These are phyloP conservation scores for Castanospermum australe DNA, from an alignment of 306 rosid genomes.

Conservation along the genomic window DNA sequence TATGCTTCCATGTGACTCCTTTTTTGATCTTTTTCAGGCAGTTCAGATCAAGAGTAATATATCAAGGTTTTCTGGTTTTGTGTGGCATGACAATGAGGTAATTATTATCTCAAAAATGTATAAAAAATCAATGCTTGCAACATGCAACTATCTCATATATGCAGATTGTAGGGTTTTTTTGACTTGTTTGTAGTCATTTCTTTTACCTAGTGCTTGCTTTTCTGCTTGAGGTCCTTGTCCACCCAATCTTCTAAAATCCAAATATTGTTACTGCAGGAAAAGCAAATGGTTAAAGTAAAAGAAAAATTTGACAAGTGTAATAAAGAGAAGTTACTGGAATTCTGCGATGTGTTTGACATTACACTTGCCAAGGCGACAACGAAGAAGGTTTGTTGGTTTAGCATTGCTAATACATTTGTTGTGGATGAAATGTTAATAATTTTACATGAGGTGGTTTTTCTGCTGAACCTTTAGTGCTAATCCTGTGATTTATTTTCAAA, in stretches of 20 bases:
- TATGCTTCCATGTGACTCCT: constrained; percentile 18
- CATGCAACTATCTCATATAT: neutral
- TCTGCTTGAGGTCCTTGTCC: constrained; percentile 6
- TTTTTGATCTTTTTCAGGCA: constrained; percentile 60
- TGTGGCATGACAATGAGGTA: constrained; percentile 91
- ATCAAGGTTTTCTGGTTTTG: constrained; percentile 94
- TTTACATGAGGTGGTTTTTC: neutral
- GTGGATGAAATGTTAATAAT: neutral
- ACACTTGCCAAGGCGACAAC: constrained; percentile 62
- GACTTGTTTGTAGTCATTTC: neutral
- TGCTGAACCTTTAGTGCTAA: neutral
- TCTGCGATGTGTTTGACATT: constrained; percentile 81
- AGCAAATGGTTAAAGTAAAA: constrained; percentile 80
- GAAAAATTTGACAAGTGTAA: constrained; percentile 89
- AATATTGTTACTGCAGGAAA: constrained; percentile 61
- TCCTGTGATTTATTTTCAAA: neutral
- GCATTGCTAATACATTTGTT: constrained; percentile 12
- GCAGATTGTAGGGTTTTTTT: neutral
- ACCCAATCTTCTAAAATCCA: constrained; percentile 16
- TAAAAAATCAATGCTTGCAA: neutral
- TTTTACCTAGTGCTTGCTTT: neutral
- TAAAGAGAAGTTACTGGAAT: constrained; percentile 88
- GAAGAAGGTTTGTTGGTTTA: constrained; percentile 68
- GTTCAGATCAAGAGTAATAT: constrained; percentile 84
- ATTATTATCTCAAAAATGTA: constrained; percentile 14